Evolutionary conservation across 2,329 filamentous ascomycete species (phyloP).

Genomic region (Myrmaecium sp.): DNA sequence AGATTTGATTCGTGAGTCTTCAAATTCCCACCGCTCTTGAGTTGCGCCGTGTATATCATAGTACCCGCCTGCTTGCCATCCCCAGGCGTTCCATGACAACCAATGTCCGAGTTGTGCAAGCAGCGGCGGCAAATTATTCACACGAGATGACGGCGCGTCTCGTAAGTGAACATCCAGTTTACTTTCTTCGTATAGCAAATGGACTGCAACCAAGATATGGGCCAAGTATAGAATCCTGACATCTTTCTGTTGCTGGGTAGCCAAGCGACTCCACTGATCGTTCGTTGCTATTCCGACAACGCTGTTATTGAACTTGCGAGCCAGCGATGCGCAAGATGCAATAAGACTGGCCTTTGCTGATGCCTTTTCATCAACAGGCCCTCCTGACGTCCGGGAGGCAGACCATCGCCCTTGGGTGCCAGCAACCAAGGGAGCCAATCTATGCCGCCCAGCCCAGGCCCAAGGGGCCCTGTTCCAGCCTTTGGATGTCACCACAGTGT

Average conservation of each 20-base stretch:
- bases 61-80: conserved; percentile 31
- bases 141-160: conserved; percentile 28
- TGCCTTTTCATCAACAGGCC: too few relatives aligned
- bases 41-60: conserved; percentile 45
- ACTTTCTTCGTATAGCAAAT: conserved; percentile 76
- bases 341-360: too few relatives aligned
- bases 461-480: conserved; percentile 17
- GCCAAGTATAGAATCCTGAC: conserved; percentile 39
- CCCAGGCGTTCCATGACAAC: conserved; percentile 58
- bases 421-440: too few relatives aligned
- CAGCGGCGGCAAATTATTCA: conserved; percentile 47
- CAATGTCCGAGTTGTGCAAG: conserved; percentile 68
- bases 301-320: conserved; percentile 17
- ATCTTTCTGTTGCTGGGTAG: conserved; percentile 17
- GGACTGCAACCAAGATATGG: conserved; percentile 55
- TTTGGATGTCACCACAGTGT: conserved; percentile 10
- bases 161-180: conserved; percentile 52
- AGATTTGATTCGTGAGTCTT: too few relatives aligned
- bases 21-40: conserved; percentile 37
- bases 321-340: too few relatives aligned
- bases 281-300: conserved; percentile 22
- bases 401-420: too few relatives aligned
- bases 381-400: too few relatives aligned
- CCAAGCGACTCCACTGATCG: conserved; percentile 39
- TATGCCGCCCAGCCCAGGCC: conserved; percentile 13